Base-by-base conservation (phyloP, 2,329 filamentous ascomycete genomes). In the Colletotrichum sp. region DNA sequence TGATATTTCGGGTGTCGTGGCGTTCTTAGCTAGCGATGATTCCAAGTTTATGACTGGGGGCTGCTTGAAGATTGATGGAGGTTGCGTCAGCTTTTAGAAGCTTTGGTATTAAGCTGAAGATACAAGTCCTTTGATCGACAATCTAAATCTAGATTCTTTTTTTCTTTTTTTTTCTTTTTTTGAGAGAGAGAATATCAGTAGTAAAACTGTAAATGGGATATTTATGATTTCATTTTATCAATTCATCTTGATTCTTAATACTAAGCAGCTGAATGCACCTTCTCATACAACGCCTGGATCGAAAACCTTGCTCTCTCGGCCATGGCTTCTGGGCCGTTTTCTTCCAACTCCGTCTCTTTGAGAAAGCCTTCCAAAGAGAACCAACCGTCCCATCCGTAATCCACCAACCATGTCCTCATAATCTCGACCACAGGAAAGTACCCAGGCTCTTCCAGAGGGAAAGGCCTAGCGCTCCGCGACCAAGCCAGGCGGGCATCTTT, bases 21-120 rank as follows among this genome's bases (percentile, higher is more conserved):
- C 21, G 21, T 59, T 59, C 15, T 59, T 59, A 13, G 55, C 55
- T 26, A 28, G 55, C 1, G 55, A 59, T 59, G 55, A 59, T 10
- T 59, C 55, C 21, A 59, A 59, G 55, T 59, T 59, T 18, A 59
- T 59, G 55, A 59, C 55, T 16, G 55, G 55, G 13, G 55, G 55
- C 9, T 28, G 18, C 26, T 28, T 59, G 21, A 59, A 59, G 55
- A 59, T 59, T 18, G 55, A 59, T 3, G 55, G 55, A 16, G 55
- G 55, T 16, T 59, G 55, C 1, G 24, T 59, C 26, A 59, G 55
- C 2, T 59, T 59, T 59, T 59, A 59, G 21, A 8, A 2, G 1
- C n/a, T 10, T 3, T 6, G 39, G 0, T 49, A n/a, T 10, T n/a
- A n/a, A n/a, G n/a, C n/a, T n/a, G n/a, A n/a, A n/a, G n/a, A n/a